Percentiles rank a stretch among this genome's conserved stretches.
phyloP scores from a whole-genome alignment of 169 alveolate species.

The Cyclospora cayetanensis region DNA sequence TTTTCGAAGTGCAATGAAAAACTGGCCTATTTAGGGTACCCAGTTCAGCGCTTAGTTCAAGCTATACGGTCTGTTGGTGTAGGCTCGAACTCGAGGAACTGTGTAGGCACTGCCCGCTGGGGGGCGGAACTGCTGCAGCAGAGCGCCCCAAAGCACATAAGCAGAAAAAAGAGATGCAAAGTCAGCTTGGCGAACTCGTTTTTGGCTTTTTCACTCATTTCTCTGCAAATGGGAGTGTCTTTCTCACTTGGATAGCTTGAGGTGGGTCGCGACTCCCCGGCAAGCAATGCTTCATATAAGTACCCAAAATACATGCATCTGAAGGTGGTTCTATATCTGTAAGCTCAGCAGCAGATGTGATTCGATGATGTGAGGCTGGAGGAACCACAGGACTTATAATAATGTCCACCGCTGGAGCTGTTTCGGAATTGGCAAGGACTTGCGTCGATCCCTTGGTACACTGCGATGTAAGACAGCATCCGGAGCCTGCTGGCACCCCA shows the following conservation, averaged over 20 bases:
- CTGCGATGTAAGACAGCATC: no score
- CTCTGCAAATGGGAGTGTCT: background rate
- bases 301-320: constrained; percentile 6
- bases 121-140: background rate
- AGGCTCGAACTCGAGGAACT: constrained; percentile 33
- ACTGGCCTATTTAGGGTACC: no score
- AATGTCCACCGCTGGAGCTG: constrained; percentile 22
- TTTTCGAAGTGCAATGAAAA: no score
- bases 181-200: background rate
- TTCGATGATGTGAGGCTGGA: background rate
- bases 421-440: no score
- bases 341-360: background rate
- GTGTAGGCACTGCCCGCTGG: background rate
- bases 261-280: background rate
- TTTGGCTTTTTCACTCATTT: background rate
- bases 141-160: background rate
- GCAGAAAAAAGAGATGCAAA: background rate
- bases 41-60: no score
- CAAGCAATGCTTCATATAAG: background rate
- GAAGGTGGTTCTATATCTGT: background rate
- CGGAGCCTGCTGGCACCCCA: no score
- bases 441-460: no score
- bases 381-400: constrained; percentile 12
- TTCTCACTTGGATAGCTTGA: background rate
- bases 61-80: background rate